phyloP scores from a whole-genome alignment of 306 rosid species.

The Quercus dentata region DNA sequence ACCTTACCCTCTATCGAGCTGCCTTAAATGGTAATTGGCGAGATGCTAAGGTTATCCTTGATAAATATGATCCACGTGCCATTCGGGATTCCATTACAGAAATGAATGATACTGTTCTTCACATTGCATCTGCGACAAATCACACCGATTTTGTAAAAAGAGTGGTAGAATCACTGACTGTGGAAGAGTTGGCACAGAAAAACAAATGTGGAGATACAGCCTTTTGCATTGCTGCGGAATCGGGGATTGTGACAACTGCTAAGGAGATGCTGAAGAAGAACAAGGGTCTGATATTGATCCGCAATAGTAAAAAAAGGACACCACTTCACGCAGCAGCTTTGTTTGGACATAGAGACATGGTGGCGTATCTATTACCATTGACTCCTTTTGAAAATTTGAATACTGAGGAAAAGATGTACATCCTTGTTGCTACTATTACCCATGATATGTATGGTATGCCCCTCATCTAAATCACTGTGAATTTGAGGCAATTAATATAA shows the following conservation, averaged over 20 bases:
- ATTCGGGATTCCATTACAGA: too few relatives aligned
- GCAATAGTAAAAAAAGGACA: neutral
- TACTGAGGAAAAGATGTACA: neutral
- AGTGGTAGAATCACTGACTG: neutral
- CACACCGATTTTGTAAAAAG: neutral
- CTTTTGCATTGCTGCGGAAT: neutral
- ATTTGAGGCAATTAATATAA: neutral
- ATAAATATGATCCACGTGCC: too few relatives aligned
- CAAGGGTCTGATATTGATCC: neutral
- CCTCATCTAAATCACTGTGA: neutral
- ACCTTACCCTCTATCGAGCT: too few relatives aligned
- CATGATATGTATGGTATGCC: neutral
- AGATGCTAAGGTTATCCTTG: too few relatives aligned
- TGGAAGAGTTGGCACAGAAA: neutral
- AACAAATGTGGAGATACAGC: neutral
- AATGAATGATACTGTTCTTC: too few relatives aligned
- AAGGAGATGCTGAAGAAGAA: neutral
- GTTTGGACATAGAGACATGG: neutral
- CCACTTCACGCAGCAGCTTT: neutral
- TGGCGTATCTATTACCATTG: neutral
- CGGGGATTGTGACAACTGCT: neutral
- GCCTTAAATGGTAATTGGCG: too few relatives aligned
- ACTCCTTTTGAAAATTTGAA: too few relatives aligned
- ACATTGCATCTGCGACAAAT: too few relatives aligned
- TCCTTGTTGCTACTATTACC: neutral